Conservation (phyloP, 2,329 filamentous ascomycete species). For the Laburnicola sp. region DNA sequence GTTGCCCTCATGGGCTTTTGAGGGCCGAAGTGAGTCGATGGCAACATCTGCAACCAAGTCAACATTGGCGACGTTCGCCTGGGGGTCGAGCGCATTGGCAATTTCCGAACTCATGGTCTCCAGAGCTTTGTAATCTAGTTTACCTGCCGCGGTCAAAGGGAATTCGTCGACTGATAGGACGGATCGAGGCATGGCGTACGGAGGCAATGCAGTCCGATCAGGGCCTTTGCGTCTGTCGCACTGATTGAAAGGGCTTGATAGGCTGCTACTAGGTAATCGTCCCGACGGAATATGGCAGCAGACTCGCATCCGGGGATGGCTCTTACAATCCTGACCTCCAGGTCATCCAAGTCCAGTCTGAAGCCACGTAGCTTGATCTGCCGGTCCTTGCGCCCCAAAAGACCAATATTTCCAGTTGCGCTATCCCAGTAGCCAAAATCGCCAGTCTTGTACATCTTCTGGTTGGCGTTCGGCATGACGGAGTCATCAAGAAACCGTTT, state of each 20-base stretch:
- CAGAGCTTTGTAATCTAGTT: constrained; percentile 37
- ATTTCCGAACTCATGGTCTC: background rate
- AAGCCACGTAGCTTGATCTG: constrained; percentile 47
- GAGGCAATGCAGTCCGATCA: background rate
- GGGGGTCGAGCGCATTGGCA: background rate
- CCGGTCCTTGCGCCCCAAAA: constrained; percentile 49
- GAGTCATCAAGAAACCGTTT: constrained; percentile 40
- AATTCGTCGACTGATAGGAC: constrained; percentile 30
- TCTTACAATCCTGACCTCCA: constrained; percentile 34
- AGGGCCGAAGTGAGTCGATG: background rate
- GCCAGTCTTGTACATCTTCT: constrained; percentile 49
- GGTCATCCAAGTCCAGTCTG: constrained; percentile 48
- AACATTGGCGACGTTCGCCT: background rate
- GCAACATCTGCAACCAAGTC: background rate
- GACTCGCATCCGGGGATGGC: background rate
- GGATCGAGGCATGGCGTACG: constrained; percentile 30
- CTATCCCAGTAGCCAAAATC: constrained; percentile 46
- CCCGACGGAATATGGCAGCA: background rate
- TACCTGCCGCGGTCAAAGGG: constrained; percentile 37
- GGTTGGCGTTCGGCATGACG: constrained; percentile 15
- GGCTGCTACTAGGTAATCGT: background rate
- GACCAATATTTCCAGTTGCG: constrained; percentile 40
- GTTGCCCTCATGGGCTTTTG: background rate
- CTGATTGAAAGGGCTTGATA: background rate
- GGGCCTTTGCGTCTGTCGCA: no score